Evolutionary conservation across 2,329 filamentous ascomycete species (phyloP).

Genomic region (Trichoderma koningiopsis): DNA sequence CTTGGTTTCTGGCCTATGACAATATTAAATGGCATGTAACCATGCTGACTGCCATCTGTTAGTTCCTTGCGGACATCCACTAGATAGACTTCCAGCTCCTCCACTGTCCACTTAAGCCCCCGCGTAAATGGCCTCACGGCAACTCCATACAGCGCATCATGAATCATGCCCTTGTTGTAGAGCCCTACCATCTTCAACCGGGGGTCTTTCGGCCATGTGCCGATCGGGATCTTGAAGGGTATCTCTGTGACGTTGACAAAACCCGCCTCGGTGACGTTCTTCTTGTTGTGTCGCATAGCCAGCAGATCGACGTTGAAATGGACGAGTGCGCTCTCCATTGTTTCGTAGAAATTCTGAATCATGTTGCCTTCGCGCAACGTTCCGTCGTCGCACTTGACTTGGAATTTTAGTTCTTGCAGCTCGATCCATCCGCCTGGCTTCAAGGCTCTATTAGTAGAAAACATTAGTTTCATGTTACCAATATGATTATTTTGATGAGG

Average conservation of each 20-base stretch:
- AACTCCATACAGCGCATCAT: constrained; percentile 39
- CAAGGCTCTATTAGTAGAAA: constrained; percentile 30
- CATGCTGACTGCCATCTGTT: constrained; percentile 32
- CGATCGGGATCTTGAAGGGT: constrained; percentile 50
- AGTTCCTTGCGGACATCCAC: constrained; percentile 39
- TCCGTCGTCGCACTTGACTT: constrained; percentile 36
- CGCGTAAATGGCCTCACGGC: constrained; percentile 41
- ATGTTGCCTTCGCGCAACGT: constrained; percentile 33
- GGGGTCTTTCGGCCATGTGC: constrained; percentile 50
- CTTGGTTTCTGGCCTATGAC: constrained; percentile 29
- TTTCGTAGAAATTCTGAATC: constrained; percentile 36
- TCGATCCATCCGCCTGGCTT: constrained; percentile 52
- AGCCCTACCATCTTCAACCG: constrained; percentile 48
- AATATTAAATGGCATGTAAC: constrained; percentile 28
- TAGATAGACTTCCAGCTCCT: constrained; percentile 41
- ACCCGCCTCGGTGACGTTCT: constrained; percentile 39
- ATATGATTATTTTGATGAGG: background rate
- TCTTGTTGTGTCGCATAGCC: constrained; percentile 35
- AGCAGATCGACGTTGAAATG: constrained; percentile 38
- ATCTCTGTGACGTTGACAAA: constrained; percentile 45
- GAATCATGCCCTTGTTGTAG: constrained; percentile 37
- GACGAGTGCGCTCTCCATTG: constrained; percentile 34
- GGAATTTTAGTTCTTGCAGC: constrained; percentile 40
- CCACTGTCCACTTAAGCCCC: constrained; percentile 38
- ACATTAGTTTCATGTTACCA: background rate